Base-by-base conservation (phyloP, 2,329 filamentous ascomycete genomes). In the Penicillium brevicompactum region DNA sequence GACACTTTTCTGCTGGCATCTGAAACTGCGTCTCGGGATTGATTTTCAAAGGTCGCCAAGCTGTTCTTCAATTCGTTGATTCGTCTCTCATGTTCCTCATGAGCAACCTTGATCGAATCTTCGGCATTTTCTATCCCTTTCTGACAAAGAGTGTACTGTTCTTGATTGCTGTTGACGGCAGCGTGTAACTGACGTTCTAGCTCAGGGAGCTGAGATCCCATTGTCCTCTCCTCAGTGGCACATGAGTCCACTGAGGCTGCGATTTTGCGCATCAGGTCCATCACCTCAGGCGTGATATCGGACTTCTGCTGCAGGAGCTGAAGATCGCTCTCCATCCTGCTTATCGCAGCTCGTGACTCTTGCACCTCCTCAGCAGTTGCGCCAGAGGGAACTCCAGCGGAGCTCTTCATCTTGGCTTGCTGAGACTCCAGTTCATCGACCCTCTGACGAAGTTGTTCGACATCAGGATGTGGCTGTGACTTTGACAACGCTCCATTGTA, bases 371-470 rank as follows among this genome's bases (percentile, higher is more conserved):
- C 24, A 27, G 8, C 24, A 8, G 24, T 6, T 6, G 8, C 24
- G 8, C 5, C 24, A 27, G 24, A 27, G 24, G 24, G 24, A 8
- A 27, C 24, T 27, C 24, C 24, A 27, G 24, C 5, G 24, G 24
- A 27, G 8, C 24, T 27, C 24, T 54, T 46, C 2, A 53, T 34
- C 16, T 46, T 40, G 18, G 42, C 24, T 7, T 64, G 30, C 8
- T 63, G 56, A 10, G 46, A 49, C 42, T 69, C 56, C 18, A 70
- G 40, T n/a, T 58, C 55, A 2, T 47, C 41, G 7, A 64, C 27
- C 27, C 30, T 60, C n/a, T 62, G 60, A 22, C n/a, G 32, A 7
- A 42, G 44, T 5, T 32, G 18, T 37, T 56, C 22, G 46, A 44
- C 14, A 11, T 24, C 24, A 13, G 41, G 21, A 6, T 51, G 22